These are phyloP conservation scores for Triticum monococcum DNA, from an alignment of 176 grass and related monocot species.

Conservation along the genomic window DNA sequence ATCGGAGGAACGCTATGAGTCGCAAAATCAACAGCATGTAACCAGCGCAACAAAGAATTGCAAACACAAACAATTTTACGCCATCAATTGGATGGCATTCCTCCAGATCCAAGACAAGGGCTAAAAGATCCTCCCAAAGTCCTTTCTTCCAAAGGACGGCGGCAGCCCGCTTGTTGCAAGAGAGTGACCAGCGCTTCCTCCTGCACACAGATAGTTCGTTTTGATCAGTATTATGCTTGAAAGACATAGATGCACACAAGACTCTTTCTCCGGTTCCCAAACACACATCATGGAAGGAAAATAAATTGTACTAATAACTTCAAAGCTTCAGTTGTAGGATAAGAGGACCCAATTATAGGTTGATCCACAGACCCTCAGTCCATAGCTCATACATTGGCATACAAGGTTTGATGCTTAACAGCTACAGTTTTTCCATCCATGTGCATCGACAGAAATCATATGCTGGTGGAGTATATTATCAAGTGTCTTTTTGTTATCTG, in stretches of 20 bases:
- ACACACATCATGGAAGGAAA: neutral
- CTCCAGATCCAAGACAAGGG: neutral
- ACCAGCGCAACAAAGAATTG: conserved; percentile 59
- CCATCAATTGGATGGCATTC: conserved; percentile 61
- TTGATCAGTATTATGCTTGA: conserved; percentile 34
- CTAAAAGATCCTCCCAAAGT: conserved; percentile 80
- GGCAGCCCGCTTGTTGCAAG: conserved; percentile 56
- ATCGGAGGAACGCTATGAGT: conserved; percentile 43
- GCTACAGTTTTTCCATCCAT: neutral
- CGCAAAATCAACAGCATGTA: conserved; percentile 36
- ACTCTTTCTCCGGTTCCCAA: neutral
- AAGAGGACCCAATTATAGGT: conserved; percentile 15
- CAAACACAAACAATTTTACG: conserved; percentile 47
- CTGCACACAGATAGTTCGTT: conserved; percentile 39
- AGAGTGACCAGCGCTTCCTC: conserved; percentile 56
- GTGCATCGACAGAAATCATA: neutral
- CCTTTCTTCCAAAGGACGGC: conserved; percentile 56
- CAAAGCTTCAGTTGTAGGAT: neutral
- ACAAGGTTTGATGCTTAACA: neutral
- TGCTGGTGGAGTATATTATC: conserved; percentile 18
- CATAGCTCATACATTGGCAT: neutral
- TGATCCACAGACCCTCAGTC: neutral
- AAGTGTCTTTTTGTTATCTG: neutral
- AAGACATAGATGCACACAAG: neutral
- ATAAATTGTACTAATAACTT: neutral